Percentiles rank a stretch among this genome's conserved stretches.
phyloP scores from a whole-genome alignment of 2,329 filamentous ascomycete species.

The Aspergillus awamori region DNA sequence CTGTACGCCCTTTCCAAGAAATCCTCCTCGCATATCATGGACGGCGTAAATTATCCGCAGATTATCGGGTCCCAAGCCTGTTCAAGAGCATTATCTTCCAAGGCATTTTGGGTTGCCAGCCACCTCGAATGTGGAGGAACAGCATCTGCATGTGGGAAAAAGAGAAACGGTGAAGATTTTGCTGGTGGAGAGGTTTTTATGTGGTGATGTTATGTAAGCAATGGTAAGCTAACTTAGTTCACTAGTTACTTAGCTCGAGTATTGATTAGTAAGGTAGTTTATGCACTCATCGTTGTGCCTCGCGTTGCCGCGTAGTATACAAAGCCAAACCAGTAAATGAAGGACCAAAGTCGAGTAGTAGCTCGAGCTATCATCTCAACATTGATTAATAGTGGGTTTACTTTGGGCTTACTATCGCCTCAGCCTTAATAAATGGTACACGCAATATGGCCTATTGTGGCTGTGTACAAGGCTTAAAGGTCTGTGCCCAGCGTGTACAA shows the following conservation, averaged over 20 bases:
- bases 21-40: background rate
- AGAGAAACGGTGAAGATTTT: background rate
- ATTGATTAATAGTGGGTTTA: background rate
- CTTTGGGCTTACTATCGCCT: background rate
- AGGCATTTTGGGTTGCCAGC: background rate
- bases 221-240: no score
- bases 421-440: background rate
- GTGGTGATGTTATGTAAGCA: conserved; percentile 3
- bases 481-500: background rate
- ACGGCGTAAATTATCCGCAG: background rate
- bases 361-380: background rate
- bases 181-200: background rate
- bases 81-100: background rate
- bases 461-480: background rate
- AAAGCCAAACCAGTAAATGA: background rate
- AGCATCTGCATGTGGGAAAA: background rate
- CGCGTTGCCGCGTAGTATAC: background rate
- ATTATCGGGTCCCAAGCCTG: background rate
- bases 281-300: background rate
- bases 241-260: no score
- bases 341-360: background rate
- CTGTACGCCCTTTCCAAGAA: background rate
- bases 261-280: background rate
- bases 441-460: background rate
- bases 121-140: background rate